Evolutionary conservation across 2,329 filamentous ascomycete species (phyloP).

Genomic region (Epichloe glyceriae): DNA sequence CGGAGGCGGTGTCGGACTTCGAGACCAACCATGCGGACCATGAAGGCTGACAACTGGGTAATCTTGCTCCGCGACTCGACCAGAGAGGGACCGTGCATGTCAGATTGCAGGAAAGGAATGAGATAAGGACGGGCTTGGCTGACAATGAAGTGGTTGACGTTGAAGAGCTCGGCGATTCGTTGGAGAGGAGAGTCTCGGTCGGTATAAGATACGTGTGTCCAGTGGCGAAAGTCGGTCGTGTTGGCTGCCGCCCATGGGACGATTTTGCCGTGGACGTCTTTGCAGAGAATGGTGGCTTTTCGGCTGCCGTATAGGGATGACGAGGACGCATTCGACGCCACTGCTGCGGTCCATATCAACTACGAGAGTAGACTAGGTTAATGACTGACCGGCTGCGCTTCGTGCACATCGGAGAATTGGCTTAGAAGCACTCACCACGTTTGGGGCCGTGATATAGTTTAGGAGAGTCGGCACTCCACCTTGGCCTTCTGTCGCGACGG

Average conservation of each 20-base stretch:
- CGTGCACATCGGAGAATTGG: background rate
- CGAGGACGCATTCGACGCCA: slow-evolving; percentile 60
- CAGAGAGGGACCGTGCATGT: slow-evolving; percentile 62
- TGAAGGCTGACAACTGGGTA: slow-evolving; percentile 42
- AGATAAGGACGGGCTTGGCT: slow-evolving; percentile 85
- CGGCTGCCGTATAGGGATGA: slow-evolving; percentile 52
- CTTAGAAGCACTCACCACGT: slow-evolving; percentile 54
- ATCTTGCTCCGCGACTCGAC: slow-evolving; percentile 45
- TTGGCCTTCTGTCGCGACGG: slow-evolving; percentile 62
- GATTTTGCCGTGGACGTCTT: slow-evolving; percentile 59
- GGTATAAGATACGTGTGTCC: slow-evolving; percentile 51
- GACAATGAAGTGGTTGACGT: slow-evolving; percentile 90
- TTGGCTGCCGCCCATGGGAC: slow-evolving; percentile 59
- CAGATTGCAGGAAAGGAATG: slow-evolving; percentile 70
- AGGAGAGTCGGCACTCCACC: slow-evolving; percentile 71
- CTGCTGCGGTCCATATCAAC: slow-evolving; percentile 69
- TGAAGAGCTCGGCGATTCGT: slow-evolving; percentile 71
- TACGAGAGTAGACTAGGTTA: slow-evolving; percentile 18
- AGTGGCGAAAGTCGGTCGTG: slow-evolving; percentile 51
- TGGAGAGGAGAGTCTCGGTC: slow-evolving; percentile 54
- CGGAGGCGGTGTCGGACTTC: slow-evolving; percentile 70
- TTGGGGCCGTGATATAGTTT: slow-evolving; percentile 86
- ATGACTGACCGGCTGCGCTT: background rate
- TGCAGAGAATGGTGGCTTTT: slow-evolving; percentile 57
- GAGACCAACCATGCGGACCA: slow-evolving; percentile 56